Base-by-base conservation (phyloP, 177 flowering plant species). In the Vitis hybrid region DNA sequence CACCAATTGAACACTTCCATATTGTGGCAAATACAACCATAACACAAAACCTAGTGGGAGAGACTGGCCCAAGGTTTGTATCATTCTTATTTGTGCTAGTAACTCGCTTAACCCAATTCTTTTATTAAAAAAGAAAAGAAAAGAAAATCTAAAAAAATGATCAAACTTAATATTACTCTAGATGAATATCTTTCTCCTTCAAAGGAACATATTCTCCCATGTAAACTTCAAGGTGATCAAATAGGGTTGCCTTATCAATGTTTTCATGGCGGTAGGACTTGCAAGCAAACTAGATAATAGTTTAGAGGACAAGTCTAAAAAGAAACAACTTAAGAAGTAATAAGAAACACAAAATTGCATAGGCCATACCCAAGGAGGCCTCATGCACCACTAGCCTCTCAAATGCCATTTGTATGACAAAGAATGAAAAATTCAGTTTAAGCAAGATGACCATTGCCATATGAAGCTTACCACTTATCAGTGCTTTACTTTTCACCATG, bases 221-320 rank as follows among this genome's bases (percentile, higher is more conserved):
- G 39, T 71, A 78, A 56, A 63, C 78, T 62, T 75, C 78, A 21
- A 78, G 65, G 19, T 75, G 81, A 69, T 78, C 78, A 10, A 5
- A 67, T 64, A 53, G 69, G 65, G 29, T 26, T 26, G 29, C 29
- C 29, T 26, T 26, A 2, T 26, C 29, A 26, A 26, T 26, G 29
- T 26, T 26, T 26, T 26, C 29, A 26, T 26, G 29, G 29, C 29
- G 29, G 29, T 2, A 26, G 29, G 29, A 26, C 29, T 26, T 26
- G 29, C 29, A 26, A 26, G 29, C 29, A 26, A 26, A 26, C 29
- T 26, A 26, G 29, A 26, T 26, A 26, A 26, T 26, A 26, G 29
- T 26, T 26, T 26, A 2, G 29, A 26, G 4, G 29, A 26, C 29
- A 26, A 26, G 29, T 26, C 29, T 26, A 26, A 26, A 26, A 26